Base-by-base conservation (phyloP, 2,329 filamentous ascomycete species). In the Talaromyces sp. region DNA sequence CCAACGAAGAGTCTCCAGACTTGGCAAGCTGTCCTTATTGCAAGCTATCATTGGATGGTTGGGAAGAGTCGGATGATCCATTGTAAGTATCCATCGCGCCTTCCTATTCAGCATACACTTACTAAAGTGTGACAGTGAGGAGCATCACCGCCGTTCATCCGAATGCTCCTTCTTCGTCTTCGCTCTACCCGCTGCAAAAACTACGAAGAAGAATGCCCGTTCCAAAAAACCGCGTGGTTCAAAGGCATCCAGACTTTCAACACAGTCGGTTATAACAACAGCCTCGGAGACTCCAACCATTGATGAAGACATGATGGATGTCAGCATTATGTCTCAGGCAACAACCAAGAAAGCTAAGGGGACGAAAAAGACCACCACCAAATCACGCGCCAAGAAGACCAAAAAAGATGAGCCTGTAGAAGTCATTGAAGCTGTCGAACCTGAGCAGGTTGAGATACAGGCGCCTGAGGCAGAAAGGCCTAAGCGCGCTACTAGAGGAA, bases 1-100 rank as follows among this genome's bases (percentile, higher is more conserved):
- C 94, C 0, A 89, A 85, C 5, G 77, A 84, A 43, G 91, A 93
- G 43, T 90, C 86, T 11, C 87, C 94, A 63, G 94, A 99, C 72
- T 89, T 93, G 76, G 89, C 90, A 9, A 94, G 89, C 10, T 99
- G 94, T 70, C 82, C 89, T 28, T 97, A 97, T 75, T 99, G 94
- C 76, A 85, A 89, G 58, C 77, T 97, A 15, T 91, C 88, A 10
- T 81, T 99, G 10, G 93, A 97, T 72, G 91, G 91, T 6, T 99
- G 95, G 94, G 94, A 97, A 69, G 87, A 88, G 1, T 86, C 87
- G 60, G 94, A 99, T 71, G 90, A 96, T 69, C 94, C 94, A 61
- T 83, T 88, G 86, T 91, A 72, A 75, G 88, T 69, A 17, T 10
- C 33, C 17, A 48, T 75, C 50, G 63, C 53, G 62, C 64, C 60